Evolutionary conservation across 2,329 filamentous ascomycete species (phyloP), one percentile per base, ranked within the genome.

Genomic region (Claviceps sp.): DNA sequence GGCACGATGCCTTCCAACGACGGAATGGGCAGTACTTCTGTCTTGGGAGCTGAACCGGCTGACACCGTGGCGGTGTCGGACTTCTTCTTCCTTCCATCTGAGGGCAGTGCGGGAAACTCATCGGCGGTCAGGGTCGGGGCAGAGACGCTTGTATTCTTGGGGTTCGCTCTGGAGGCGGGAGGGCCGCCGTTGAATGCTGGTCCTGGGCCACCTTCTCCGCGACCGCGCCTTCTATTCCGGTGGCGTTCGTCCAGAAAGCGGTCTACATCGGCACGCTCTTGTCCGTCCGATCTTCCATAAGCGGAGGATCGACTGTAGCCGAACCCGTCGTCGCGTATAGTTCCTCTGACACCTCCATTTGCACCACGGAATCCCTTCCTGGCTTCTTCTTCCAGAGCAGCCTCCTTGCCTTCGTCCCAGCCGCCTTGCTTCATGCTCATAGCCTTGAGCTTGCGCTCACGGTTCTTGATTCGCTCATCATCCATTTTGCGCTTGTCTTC

Each of bases 381-480:
- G 2, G 62, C 60, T 39, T 73, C 69, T 53, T 74, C 71, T 42
- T 70, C 69, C 16, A 64, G 65, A 14, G 66, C 58, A 11, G 67
- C 64, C 43, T 72, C 67, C 64, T 81, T 82, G 42, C 77, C 78
- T 59, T 77, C 73, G 54, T 82, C 80, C 80, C 79, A 83, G 56
- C 70, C 73, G 34, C 71, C 72, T 41, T 77, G 73, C 62, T 74
- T 76, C 47, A 65, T 68, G 34, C 72, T 71, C 67, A 82, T 73
- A 0, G 79, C 79, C 57, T 76, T 76, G 19, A 83, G 68, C 62
- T 83, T 83, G 49, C 80, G 67, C 64, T 81, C 77, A 8, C 79
- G 65, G 59, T 83, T 83, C 57, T 73, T 73, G 24, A 74, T 77
- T 13, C 80, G 72, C 67, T 83, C 80, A 40, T 81, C 77, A 26